Base-by-base conservation (phyloP, 148 eudicot species). In the Arbutus unedo region DNA sequence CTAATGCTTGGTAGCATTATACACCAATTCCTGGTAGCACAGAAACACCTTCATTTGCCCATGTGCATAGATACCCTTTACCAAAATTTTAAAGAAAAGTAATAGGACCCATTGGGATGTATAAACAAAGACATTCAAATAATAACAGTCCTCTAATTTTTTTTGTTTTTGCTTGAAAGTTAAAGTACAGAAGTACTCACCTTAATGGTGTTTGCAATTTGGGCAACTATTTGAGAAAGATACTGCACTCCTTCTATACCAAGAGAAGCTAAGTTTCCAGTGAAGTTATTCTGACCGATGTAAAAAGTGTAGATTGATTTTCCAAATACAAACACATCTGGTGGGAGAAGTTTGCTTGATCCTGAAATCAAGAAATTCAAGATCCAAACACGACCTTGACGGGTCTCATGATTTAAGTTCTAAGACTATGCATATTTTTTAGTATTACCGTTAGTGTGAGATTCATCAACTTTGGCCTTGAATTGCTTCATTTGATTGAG, bases 261-360 rank as follows among this genome's bases (percentile, higher is more conserved):
- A 41, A 89, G 47, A 9, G 79, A 64, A 2, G 86, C 86, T 57
- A 96, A 82, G 70, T 91, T 86, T 3, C 91, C 90, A 51, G 99
- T 96, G 90, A 94, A 94, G 85, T 96, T 98, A 82, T 96, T 96
- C 81, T 96, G 99, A 48, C 99, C 98, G 8, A 96, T 96, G 85
- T 96, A 94, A 77, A 96, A 88, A 49, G 97, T 94, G 86, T 93
- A 96, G 0, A 94, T 81, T 2, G 97, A 90, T 79, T 94, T 94
- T n/a, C 92, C 90, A 76, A 96, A 93, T 78, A 90, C 84, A 82
- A n/a, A n/a, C n/a, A n/a, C n/a, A n/a, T 83, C 82, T 15, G 81
- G 74, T 10, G 84, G 21, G 67, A 95, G 99, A 51, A 96, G 91
- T 25, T 86, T 83, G 15, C 75, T 85, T 80, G 88, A 31, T 67